Base-by-base conservation (phyloP, 345 rosid species). In the Salix udensis region DNA sequence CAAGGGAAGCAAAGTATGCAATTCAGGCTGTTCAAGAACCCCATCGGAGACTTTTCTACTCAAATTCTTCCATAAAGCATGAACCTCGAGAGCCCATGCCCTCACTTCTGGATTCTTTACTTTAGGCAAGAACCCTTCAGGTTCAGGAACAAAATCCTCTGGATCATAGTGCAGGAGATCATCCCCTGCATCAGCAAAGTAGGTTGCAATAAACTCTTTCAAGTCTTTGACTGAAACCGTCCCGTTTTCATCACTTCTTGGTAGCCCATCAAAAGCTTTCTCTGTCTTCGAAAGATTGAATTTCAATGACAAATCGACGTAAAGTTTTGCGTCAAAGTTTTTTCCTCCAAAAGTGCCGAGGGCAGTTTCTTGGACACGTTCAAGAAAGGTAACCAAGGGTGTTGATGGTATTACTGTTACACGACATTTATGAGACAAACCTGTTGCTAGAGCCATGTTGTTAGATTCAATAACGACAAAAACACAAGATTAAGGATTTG, bases 11-110 rank as follows among this genome's bases (percentile, higher is more conserved):
- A 96, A 76, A 71, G 97, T 93, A 77, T 96, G 97, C 69, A 80
- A 76, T 6, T 89, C 92, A 4, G 95, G 90, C 15, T 65, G 82
- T 70, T 86, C 79, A 55, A 19, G 74, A 2, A 91, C 95, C 2
- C 88, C 81, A 48, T 68, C 81, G 7, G 98, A 87, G 36, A 91
- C 88, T 74, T 73, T 85, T 83, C 90, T 68, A 71, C 90, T 87
- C 79, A 96, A 84, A 71, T 82, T 89, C 79, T 80, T 91, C 99
- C 99, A 96, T 26, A 94, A 83, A 5, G 85, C 70, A 85, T 96
- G 97, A n/a, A 96, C 87, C 80, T 88, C 86, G 58, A 90, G 75
- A 5, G 98, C 98, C 99, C 99, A 94, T 4, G 76, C 84, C 75
- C 94, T 88, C 72, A 92, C 93, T 73, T 72, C 65, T 2, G 79